A percentile compares a stretch with the other conserved stretches of the same genome.
Conservation (phyloP, 257 asterid genomes). For the Penstemon barbatus region DNA sequence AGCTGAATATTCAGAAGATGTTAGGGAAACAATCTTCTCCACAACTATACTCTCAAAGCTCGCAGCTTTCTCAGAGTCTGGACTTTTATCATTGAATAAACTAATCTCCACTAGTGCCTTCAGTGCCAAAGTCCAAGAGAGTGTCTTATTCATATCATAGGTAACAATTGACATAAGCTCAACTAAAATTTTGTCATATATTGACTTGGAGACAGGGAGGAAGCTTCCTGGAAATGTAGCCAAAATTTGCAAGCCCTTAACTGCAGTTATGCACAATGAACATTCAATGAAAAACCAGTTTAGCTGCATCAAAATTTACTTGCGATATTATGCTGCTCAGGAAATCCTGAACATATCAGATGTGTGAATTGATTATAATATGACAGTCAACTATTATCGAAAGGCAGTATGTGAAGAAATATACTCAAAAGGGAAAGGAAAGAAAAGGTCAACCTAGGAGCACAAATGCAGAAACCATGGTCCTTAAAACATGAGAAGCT, state of each 20-base stretch:
- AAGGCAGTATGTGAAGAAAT: neutral
- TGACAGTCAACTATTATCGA: constrained; percentile 4
- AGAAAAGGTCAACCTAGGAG: neutral
- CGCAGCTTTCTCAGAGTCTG: constrained; percentile 53
- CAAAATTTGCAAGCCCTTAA: constrained; percentile 77
- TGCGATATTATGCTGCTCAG: constrained; percentile 13
- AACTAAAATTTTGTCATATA: constrained; percentile 59
- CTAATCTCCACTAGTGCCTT: constrained; percentile 74
- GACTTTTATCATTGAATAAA: constrained; percentile 46
- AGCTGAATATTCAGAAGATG: constrained; percentile 54
- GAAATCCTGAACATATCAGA: constrained; percentile 13
- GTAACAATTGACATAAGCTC: constrained; percentile 57
- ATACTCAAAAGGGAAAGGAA: constrained; percentile 3
- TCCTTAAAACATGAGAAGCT: neutral
- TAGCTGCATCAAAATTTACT: constrained; percentile 11
- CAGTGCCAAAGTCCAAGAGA: constrained; percentile 61
- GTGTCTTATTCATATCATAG: constrained; percentile 51
- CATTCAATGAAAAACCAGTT: constrained; percentile 25
- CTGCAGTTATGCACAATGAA: constrained; percentile 48
- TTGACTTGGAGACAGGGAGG: constrained; percentile 45
- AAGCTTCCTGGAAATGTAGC: constrained; percentile 81
- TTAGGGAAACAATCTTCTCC: constrained; percentile 54
- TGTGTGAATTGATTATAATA: neutral
- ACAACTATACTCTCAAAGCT: constrained; percentile 69
- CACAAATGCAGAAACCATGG: neutral